Conservation (phyloP, 2,329 filamentous ascomycete genomes). For the Cercospora sojina region DNA sequence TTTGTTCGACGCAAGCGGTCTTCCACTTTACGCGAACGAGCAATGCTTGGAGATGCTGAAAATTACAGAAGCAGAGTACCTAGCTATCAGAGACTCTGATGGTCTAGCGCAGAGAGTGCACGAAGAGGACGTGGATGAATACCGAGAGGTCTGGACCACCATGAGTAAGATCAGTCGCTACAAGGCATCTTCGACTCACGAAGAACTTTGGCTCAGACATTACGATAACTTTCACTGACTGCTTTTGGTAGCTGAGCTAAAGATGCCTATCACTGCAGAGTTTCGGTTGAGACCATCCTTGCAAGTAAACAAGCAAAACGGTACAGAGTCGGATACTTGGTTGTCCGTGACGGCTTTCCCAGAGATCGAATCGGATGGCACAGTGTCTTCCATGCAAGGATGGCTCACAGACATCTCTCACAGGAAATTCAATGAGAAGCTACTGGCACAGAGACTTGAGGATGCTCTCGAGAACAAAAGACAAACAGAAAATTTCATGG, state of each 20-base stretch:
- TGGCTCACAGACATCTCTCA: slow-evolving; percentile 40
- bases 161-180: too few species aligned
- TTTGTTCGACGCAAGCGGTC: slow-evolving; percentile 37
- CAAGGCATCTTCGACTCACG: too few species aligned
- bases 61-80: slow-evolving; percentile 25
- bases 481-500: slow-evolving; percentile 41
- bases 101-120: slow-evolving; percentile 26
- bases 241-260: too few species aligned
- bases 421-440: slow-evolving; percentile 36
- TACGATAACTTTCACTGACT: too few species aligned
- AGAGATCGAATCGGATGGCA: slow-evolving; percentile 35
- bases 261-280: slow-evolving; percentile 40
- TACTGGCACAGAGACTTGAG: slow-evolving; percentile 35
- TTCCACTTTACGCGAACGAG: slow-evolving; percentile 44
- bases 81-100: slow-evolving; percentile 13
- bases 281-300: slow-evolving; percentile 41
- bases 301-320: slow-evolving; percentile 32
- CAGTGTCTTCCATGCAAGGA: slow-evolving; percentile 33
- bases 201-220: too few species aligned
- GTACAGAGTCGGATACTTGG: slow-evolving; percentile 36
- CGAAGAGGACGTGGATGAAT: slow-evolving; percentile 39
- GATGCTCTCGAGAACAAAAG: slow-evolving; percentile 41
- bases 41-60: slow-evolving; percentile 42
- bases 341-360: slow-evolving; percentile 36
- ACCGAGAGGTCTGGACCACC: slow-evolving; percentile 35